A percentile compares a stretch with the other conserved stretches of the same genome.
Evolutionary conservation across 2,329 filamentous ascomycete genomes (phyloP).

Genomic region (Exophiala mesophila): DNA sequence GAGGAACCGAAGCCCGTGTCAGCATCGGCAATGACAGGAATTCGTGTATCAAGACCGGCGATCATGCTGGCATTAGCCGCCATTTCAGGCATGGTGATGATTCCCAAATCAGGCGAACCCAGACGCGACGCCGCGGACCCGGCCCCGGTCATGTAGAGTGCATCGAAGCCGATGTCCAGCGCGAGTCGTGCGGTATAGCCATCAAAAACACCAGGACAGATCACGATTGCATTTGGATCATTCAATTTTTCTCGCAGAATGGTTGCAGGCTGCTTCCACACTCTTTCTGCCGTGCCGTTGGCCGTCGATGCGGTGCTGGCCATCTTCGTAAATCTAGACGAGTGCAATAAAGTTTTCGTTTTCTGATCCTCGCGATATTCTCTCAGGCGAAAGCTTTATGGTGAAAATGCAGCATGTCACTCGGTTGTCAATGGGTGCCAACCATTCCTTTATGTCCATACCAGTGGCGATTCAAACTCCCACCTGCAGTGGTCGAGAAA

Average conservation of each 20-base stretch:
- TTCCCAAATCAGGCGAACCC: constrained; percentile 47
- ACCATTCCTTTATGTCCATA: too few species aligned
- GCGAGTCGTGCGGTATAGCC: constrained; percentile 55
- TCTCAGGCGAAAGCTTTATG: too few species aligned
- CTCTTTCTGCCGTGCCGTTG: too few species aligned
- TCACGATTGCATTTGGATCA: constrained; percentile 3
- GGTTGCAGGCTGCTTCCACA: too few species aligned
- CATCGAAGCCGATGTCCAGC: constrained; percentile 58
- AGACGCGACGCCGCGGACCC: constrained; percentile 46
- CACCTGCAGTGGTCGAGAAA: too few species aligned
- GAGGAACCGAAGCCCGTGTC: constrained; percentile 50
- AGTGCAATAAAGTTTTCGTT: too few species aligned
- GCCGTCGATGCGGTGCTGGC: too few species aligned
- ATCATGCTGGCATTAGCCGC: constrained; percentile 50
- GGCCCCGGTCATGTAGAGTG: constrained; percentile 60
- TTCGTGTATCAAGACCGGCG: constrained; percentile 44
- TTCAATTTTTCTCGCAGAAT: constrained; percentile 4
- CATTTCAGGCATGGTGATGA: constrained; percentile 50
- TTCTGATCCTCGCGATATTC: too few species aligned
- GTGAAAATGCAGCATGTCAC: too few species aligned
- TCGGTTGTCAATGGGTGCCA: too few species aligned
- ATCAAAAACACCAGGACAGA: constrained; percentile 60
- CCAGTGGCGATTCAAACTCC: too few species aligned
- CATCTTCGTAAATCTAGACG: too few species aligned
- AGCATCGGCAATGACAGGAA: constrained; percentile 50